Percentiles rank a stretch among this genome's conserved stretches.
Evolutionary conservation across 805 yeast species (phyloP).

Genomic region (Cyberlindnera mississippiensis): DNA sequence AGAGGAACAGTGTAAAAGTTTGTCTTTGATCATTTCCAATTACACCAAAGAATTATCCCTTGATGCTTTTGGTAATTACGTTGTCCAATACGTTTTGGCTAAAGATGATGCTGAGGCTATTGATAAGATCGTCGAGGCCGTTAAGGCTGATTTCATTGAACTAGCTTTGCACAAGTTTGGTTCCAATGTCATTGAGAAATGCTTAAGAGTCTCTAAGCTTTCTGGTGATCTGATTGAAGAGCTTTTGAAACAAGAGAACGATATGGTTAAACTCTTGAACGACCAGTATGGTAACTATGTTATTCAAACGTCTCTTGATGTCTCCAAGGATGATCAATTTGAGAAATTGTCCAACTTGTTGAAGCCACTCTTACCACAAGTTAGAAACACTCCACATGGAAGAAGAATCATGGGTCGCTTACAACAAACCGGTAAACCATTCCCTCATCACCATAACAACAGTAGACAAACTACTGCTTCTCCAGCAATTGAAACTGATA

Average conservation of each 20-base stretch:
- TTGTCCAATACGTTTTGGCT: constrained; percentile 83
- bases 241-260: constrained; percentile 35
- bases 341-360: constrained; percentile 52
- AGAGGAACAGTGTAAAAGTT: constrained; percentile 57
- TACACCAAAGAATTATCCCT: constrained; percentile 67
- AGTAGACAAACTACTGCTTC: neutral
- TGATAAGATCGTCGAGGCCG: constrained; percentile 30
- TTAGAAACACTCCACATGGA: constrained; percentile 94
- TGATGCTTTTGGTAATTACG: constrained; percentile 97
- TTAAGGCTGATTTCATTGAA: constrained; percentile 32
- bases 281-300: constrained; percentile 96
- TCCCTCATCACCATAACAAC: constrained; percentile 9
- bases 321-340: constrained; percentile 43
- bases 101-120: constrained; percentile 34
- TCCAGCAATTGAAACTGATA: neutral
- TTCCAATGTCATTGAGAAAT: constrained; percentile 90
- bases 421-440: constrained; percentile 20
- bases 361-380: constrained; percentile 72
- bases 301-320: constrained; percentile 84
- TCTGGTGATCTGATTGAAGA: constrained; percentile 48
- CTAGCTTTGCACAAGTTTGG: constrained; percentile 87
- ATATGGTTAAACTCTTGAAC: constrained; percentile 54
- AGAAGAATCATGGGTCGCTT: constrained; percentile 79
- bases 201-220: constrained; percentile 49
- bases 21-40: constrained; percentile 64